Evolutionary conservation across 805 yeast species (phyloP), one percentile per base, ranked within the genome.

Genomic region (Lipomyces sp.): DNA sequence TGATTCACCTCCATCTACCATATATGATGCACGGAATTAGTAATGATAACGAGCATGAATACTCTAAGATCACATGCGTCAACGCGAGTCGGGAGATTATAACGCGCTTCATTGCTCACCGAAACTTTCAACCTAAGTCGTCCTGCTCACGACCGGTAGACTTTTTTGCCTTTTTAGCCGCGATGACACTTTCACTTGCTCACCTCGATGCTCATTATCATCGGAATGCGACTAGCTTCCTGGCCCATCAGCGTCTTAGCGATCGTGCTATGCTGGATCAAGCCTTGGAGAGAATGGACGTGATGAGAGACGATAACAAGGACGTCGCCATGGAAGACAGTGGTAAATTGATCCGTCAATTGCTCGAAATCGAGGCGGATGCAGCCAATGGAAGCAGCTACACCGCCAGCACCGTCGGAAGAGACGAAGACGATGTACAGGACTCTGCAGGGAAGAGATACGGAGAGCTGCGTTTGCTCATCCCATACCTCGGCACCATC

Each of bases 71-170:
- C n/a, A 53, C 55, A 13, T 18, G 55, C 33, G 32, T 32, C 33
- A 24, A 53, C 55, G 55, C 55, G 55, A 53, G 55, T 29, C 55
- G 55, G n/a, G 55, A 53, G 55, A 32, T 53, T 18, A 13, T 53
- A 32, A 53, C 34, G 15, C 30, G 55, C 29, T 53, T 24, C 55
- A 24, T 53, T 6, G 32, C 55, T 29, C 32, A 24, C 33, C 55
- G 55, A 15, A 24, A n/a, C 33, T 13, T 53, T 32, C 34, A 24
- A 11, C 29, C 34, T 29, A 32, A 24, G 33, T 29, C 32, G 29
- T 53, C 29, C 55, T 53, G 55, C 55, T 53, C 34, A 13, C 55
- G 55, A 11, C 55, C 55, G 29, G 55, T 53, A 4, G 55, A 53
- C 55, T 53, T 10, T 53, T 53, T 29, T 24, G 55, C 55, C 34